phyloP scores from a whole-genome alignment of 2,329 filamentous ascomycete genomes.

The Diplodia corticola region DNA sequence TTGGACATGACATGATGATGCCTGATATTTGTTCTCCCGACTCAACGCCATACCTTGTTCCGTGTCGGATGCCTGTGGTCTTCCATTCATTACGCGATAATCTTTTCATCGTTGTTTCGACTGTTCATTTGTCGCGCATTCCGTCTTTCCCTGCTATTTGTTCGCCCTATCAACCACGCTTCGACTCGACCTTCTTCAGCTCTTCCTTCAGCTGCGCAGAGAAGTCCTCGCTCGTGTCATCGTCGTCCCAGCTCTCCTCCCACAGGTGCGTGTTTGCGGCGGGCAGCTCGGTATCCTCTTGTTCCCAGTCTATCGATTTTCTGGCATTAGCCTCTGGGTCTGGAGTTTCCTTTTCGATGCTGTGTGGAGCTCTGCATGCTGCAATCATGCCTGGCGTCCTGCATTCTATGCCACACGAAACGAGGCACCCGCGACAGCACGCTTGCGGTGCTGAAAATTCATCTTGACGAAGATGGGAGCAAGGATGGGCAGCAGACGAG shows the following conservation, averaged over 20 bases:
- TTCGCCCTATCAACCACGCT: constrained; percentile 11
- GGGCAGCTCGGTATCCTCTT: constrained; percentile 85
- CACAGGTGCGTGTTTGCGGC: constrained; percentile 81
- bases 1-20: not conserved
- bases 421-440: not conserved
- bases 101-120: not conserved
- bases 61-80: not conserved
- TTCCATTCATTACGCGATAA: not conserved
- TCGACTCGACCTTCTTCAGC: constrained; percentile 76
- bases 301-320: constrained; percentile 69
- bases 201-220: constrained; percentile 92
- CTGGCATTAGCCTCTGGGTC: not conserved
- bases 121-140: not conserved
- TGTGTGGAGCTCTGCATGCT: not conserved
- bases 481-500: not conserved
- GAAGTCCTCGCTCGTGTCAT: constrained; percentile 96
- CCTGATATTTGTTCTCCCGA: not conserved
- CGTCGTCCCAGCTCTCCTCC: constrained; percentile 99
- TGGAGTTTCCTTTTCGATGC: not conserved
- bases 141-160: not conserved
- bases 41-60: not conserved
- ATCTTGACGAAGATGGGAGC: not conserved
- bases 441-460: not conserved
- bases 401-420: not conserved
- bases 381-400: not conserved